These are phyloP conservation scores for Groenewaldozyma salmanticensis DNA, from an alignment of 805 yeast genomes.

Conservation along the genomic window DNA sequence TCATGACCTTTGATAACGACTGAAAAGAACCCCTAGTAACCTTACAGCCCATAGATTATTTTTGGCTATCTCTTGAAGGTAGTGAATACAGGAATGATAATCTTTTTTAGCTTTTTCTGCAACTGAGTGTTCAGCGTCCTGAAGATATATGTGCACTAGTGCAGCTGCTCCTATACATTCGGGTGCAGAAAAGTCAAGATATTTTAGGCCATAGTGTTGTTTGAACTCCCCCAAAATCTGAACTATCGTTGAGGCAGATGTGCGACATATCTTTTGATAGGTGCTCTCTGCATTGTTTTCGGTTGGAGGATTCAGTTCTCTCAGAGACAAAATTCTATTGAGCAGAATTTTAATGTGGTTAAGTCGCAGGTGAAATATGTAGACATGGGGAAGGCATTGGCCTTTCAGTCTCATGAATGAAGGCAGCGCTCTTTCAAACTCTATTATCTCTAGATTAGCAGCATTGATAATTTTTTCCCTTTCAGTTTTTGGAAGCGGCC, in stretches of 20 bases:
- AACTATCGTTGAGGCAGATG: slow-evolving; percentile 8
- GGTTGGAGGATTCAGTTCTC: slow-evolving; percentile 2
- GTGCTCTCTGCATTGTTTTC: slow-evolving; percentile 1
- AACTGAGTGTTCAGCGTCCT: not conserved
- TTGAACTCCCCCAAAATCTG: slow-evolving; percentile 7
- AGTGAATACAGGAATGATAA: slow-evolving; percentile 1
- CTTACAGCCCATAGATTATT: slow-evolving; percentile 5
- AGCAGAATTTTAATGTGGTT: slow-evolving; percentile 7
- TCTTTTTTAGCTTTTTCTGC: slow-evolving; percentile 2
- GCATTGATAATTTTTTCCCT: slow-evolving; percentile 5
- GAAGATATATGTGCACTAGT: slow-evolving; percentile 10
- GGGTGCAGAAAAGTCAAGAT: slow-evolving; percentile 10
- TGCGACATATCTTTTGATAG: slow-evolving; percentile 7
- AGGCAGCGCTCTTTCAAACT: slow-evolving; percentile 12
- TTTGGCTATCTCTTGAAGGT: slow-evolving; percentile 2
- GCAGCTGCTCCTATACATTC: slow-evolving; percentile 12
- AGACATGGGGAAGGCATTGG: slow-evolving; percentile 10
- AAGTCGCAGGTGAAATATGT: slow-evolving; percentile 10
- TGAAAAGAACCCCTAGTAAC: not conserved
- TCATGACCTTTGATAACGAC: not conserved
- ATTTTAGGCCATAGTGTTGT: slow-evolving; percentile 7
- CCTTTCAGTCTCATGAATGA: slow-evolving; percentile 7
- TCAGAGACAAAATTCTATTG: slow-evolving; percentile 6
- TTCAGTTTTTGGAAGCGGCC: slow-evolving; percentile 7
- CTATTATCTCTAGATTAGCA: slow-evolving; percentile 9